These are phyloP conservation scores for Xanthoconium separans DNA, from an alignment of 1,284 basidiomycete species.

Conservation along the genomic window DNA sequence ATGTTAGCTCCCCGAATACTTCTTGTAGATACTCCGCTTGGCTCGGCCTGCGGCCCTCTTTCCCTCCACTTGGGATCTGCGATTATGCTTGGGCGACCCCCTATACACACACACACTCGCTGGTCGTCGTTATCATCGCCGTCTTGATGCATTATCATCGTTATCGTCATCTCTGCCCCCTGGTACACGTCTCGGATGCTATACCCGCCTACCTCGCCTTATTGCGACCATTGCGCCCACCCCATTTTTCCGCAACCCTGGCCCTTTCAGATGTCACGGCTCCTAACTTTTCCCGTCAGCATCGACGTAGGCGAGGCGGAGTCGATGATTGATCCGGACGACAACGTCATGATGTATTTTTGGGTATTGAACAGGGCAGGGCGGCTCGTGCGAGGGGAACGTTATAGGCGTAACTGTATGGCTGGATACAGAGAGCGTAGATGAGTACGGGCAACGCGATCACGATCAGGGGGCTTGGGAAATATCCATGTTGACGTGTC, in stretches of 20 bases:
- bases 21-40: constrained; percentile 42
- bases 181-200: constrained; percentile 9
- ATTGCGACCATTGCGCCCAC: background rate
- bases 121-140: background rate
- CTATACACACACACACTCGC: background rate
- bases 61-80: constrained; percentile 4
- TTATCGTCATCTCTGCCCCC: background rate
- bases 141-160: constrained; percentile 6
- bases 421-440: background rate
- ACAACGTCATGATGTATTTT: constrained; percentile 2
- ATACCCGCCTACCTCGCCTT: constrained; percentile 1
- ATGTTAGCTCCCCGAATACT: constrained; percentile 66
- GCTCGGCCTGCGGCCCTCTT: background rate
- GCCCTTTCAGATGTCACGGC: background rate
- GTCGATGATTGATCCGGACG: constrained; percentile 9
- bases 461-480: no score
- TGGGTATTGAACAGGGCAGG: background rate
- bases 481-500: no score
- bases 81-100: constrained; percentile 3
- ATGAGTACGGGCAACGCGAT: no score
- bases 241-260: background rate
- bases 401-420: background rate
- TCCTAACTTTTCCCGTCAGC: background rate
- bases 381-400: background rate
- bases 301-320: background rate